Base-by-base conservation (phyloP, 495 filamentous ascomycete genomes). In the Penicillium mononematosum region DNA sequence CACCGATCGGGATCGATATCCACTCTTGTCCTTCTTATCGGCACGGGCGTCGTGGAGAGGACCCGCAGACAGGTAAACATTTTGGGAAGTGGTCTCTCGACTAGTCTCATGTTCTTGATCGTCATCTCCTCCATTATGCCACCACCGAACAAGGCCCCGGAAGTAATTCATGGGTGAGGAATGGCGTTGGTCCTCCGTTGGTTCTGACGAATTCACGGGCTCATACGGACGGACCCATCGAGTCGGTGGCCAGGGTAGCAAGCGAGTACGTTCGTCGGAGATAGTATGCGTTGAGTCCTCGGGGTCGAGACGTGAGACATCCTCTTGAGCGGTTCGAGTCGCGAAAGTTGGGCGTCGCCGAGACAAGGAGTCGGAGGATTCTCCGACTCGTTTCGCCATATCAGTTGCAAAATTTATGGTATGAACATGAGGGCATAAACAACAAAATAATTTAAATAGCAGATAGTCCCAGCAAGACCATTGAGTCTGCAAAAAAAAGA, bases 301-400 rank as follows among this genome's bases (percentile, higher is more conserved):
- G 19, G 75, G 75, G 36, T 67, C 75, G 48, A 86, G 67, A 55
- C 80, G 76, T 24, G 74, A 70, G 38, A 72, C 77, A 71, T 83
- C 81, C 66, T 84, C 83, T 58, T 73, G 71, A n/a, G 83, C 75
- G 9, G 80, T 74, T 43, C 81, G 76, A 38, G 82, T 69, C 27
- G 78, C 75, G 64, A 85, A 84, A 56, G 76, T 82, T 14, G 81
- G 74, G 38, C 75, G 69, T 59, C 64, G 70, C 45, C 75, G 70
- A 67, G 75, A 69, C 60, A 74, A 31, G 41, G 65, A 63, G 55
- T 73, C 52, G 55, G 68, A 67, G 56, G 62, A 51, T 19, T 61
- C 57, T 55, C 44, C 61, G 44, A 47, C 54, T 45, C 51, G 61
- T 58, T 60, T 45, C 54, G 64, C 64, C 70, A 71, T 52, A 5